Base-by-base conservation (phyloP, 805 yeast genomes). In the Candida loeiensis region DNA sequence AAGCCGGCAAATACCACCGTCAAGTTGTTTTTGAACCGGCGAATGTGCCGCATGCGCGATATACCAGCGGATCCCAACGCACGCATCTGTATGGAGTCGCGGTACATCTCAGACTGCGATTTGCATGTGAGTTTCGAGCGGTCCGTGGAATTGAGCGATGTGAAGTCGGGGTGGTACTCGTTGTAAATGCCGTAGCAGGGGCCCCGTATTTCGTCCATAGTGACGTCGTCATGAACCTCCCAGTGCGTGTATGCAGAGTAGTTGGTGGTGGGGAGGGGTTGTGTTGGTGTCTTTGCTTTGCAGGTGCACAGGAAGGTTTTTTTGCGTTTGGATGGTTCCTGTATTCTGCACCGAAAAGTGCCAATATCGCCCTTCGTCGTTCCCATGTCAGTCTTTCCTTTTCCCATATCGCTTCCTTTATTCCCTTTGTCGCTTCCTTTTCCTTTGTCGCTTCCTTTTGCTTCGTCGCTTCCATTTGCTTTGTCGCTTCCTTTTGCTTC, bases 21-120 rank as follows among this genome's bases (percentile, higher is more conserved):
- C 5, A 70, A 41, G 48, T 73, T 73, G 37, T 71, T 71, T 45
- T 73, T 73, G 48, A 61, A 72, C 44, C 57, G 61, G 36, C 68
- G 53, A 2, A 66, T 59, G 12, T 45, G 45, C 9, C 53, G 58
- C 11, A 63, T 43, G 5, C 48, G 49, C 8, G 28, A 19, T 16
- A 66, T 41, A 20, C 44, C 49, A 7, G 43, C 42, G 3, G 52
- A 41, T 2, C 61, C 65, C 2, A 54, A 44, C 28, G 52, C 50
- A 0, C 44, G 41, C 9, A 74, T 47, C 13, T 31, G 37, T 22
- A 58, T 46, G 24, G 63, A 41, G 47, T 71, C 74, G 16, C 52
- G 47, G 39, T 65, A 72, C 39, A 63, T 64, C 4, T 46, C 43
- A 2, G 63, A 72, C 1, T 74, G 75, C 16, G 66, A 56, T 11